Evolutionary conservation across 305 asterid genomes (phyloP), one percentile per base, ranked within the genome.

Genomic region (Plantago coronopus): DNA sequence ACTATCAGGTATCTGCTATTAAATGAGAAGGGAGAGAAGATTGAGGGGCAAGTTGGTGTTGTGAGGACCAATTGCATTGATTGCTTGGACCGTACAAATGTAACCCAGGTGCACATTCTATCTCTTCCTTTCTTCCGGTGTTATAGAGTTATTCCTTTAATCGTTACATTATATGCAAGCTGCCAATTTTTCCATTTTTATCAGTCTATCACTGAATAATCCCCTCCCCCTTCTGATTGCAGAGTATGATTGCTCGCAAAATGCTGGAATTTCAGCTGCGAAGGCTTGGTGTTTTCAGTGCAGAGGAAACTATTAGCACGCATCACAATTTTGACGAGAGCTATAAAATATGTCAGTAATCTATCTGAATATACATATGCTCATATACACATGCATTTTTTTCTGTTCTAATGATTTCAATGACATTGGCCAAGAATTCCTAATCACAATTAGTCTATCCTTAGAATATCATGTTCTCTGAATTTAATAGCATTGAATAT

Each of bases 71-170:
- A 94, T 79, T 94, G 99, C 79, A 84, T 94, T 66, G 99, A 90
- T 71, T 94, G 99, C 77, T 81, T 94, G 80, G 99, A 94, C 81
- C 93, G 97, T 48, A 90, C 99, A 64, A 94, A 94, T 89, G 97
- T 94, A 64, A 94, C 99, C 70, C 99, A 94, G 96, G 99, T 90
- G 78, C 31, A 42, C 44, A 59, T 38, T 64, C 17, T 38, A 53
- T 46, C 48, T 68, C 58, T 46, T 17, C 48, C 21, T 21, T 58
- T 19, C 42, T 40, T 58, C 25, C 20, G 22, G 48, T 34, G 21
- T 12, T 38, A 17, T n/a, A 3, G 16, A 7, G n/a, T 18, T 27
- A n/a, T 54, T 13, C 16, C 2, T 27, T 54, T 27, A 54, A 13
- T 54, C n/a, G 19, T 27, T 54, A 13, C 43, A 29, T 38, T 54